These are phyloP conservation scores for Ascochyta koolunga DNA, from an alignment of 2,329 filamentous ascomycete species.

Conservation along the genomic window DNA sequence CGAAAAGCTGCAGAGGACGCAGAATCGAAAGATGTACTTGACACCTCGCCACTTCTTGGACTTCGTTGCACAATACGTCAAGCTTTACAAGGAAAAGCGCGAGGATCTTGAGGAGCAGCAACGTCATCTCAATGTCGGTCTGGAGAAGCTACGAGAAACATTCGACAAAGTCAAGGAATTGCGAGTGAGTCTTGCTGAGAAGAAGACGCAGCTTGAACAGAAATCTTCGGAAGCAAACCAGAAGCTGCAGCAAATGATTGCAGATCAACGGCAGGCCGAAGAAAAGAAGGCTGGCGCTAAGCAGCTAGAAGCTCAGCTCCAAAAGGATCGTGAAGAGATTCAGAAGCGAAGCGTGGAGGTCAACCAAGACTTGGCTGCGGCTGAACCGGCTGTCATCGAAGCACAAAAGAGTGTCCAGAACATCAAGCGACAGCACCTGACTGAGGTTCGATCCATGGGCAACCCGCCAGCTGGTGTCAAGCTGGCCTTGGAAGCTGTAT, in stretches of 20 bases:
- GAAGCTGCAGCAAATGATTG: constrained; percentile 96
- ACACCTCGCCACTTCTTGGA: constrained; percentile 97
- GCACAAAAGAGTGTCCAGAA: constrained; percentile 96
- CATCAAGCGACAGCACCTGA: constrained; percentile 96
- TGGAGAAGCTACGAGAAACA: constrained; percentile 95
- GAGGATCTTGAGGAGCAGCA: constrained; percentile 99
- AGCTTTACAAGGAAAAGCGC: constrained; percentile 96
- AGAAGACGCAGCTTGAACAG: constrained; percentile 89
- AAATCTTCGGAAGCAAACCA: constrained; percentile 97
- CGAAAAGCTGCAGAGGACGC: constrained; percentile 83
- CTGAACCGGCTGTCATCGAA: constrained; percentile 90
- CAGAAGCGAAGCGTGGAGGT: constrained; percentile 83
- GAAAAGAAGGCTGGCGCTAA: constrained; percentile 86
- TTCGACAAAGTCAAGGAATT: constrained; percentile 96
- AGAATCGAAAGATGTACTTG: constrained; percentile 89
- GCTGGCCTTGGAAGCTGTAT: constrained; percentile 93
- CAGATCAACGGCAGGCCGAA: constrained; percentile 92
- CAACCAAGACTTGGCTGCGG: constrained; percentile 82
- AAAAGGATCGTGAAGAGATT: constrained; percentile 88
- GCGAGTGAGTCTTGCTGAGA: constrained; percentile 86
- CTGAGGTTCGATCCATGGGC: constrained; percentile 96
- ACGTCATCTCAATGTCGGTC: constrained; percentile 94
- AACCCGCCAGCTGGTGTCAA: constrained; percentile 90
- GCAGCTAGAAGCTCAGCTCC: constrained; percentile 84
- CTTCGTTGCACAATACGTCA: constrained; percentile 97